Base-by-base conservation (phyloP, 2,329 filamentous ascomycete genomes). In the Penicillium sp. region DNA sequence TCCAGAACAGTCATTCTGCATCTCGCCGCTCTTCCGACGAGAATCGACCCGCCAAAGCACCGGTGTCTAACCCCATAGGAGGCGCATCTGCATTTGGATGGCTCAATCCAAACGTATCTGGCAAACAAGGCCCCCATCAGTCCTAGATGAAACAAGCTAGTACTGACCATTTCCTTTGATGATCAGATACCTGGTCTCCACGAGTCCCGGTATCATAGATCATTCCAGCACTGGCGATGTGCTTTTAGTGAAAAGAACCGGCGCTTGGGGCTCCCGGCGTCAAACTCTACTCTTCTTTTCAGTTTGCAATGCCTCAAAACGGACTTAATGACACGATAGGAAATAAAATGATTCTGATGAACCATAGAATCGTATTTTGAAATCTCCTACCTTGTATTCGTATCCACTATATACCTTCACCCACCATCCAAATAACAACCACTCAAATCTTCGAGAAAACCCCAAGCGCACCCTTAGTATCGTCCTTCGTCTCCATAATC, bases 81-180 rank as follows among this genome's bases (percentile, higher is more conserved):
- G 88, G 88, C n/a, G 92, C 88, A 12, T 93, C 89, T 50, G 92
- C 92, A 2, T 97, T 97, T 73, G 86, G 88, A 10, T 97, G 91
- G 91, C 85, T 96, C 76, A 92, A 87, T 55, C 59, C 69, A 18
- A 59, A 60, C 10, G 62, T 67, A 43, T 59, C 61, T 39, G 49
- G 42, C n/a, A 54, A 54, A 44, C 6, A 51, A 53, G 20, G 38
- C 49, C 29, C 44, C 46, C 23, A 53, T 49, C 47, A 56, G 50
- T 38, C 47, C 54, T 58, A 60, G 59, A 52, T 64, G 59, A 57
- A 60, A 62, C 32, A 61, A 1, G 58, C 59, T 57, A 64, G 55
- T 44, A 28, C n/a, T 43, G 48, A 35, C 7, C 1, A 37, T 27
- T 44, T 42, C 42, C 41, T 32, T 44, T 42, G 33, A 40, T 52